Base-by-base conservation (phyloP, 108 stramenopile genomes). In the Skeletonema costatum region DNA sequence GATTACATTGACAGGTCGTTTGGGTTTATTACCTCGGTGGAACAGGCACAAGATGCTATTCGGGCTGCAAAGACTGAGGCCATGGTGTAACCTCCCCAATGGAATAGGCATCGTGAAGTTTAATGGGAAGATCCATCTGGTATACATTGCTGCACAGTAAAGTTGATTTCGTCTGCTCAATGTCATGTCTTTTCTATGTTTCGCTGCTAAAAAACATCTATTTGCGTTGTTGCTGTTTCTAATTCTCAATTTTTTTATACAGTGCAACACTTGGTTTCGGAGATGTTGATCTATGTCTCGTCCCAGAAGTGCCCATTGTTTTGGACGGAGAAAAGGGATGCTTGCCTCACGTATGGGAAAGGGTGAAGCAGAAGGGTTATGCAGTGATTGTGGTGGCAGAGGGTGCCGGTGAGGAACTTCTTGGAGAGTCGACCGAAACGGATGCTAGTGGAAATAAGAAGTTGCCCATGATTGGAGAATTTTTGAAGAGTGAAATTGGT, bases 301-400 rank as follows among this genome's bases (percentile, higher is more conserved):
- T 98, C 35, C 99, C 99, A 4, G 99, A 99, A 80, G 92, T 98
- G 39, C 94, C 97, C 0, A 93, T 97, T 71, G 91, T 95, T 21
- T 80, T 99, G 73, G 95, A 98, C 12, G 99, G 98, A 32, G 73
- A 84, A 4, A 82, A 76, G 13, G 98, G 98, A n/a, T 97, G 96
- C 73, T 74, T 99, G 14, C 97, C 97, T 10, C 94, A 96, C 81
- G 61, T 99, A 7, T 76, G 86, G 74, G 78, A 89, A 48, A 80
- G 88, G 42, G 88, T 98, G 48, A 89, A 91, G 66, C 71, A 97
- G 32, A 93, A 98, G 86, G 97, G 97, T 59, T 98, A 97, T 84
- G 99, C 99, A 12, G 99, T 99, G 30, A 87, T 99, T 36, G 99
- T 99, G 8, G 98, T 98, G 32, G 99, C 99, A 8, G 99, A 99